A percentile compares a stretch with the other conserved stretches of the same genome.
phyloP scores from a whole-genome alignment of 202 grass and related monocot species.

The Schoenoplectus triqueter region DNA sequence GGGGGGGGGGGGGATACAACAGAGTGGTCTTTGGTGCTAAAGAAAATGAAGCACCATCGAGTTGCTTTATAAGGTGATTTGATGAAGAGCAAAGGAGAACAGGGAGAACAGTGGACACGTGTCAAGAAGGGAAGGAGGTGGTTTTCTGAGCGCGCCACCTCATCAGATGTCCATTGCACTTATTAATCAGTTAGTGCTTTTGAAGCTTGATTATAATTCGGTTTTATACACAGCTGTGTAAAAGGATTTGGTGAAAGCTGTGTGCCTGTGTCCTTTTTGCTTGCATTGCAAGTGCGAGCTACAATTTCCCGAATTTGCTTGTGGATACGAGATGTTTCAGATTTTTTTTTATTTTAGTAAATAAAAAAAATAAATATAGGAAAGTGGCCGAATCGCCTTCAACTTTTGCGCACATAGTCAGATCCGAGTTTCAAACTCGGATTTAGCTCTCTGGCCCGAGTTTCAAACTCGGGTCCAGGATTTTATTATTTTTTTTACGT shows the following conservation, averaged over 20 bases:
- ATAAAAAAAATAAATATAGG: too few relatives aligned
- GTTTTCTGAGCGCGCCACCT: conserved; percentile 33
- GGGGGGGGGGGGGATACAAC: neutral
- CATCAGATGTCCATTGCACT: conserved; percentile 2
- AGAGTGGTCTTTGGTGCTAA: conserved; percentile 13
- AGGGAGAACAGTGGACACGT: conserved; percentile 3
- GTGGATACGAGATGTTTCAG: neutral
- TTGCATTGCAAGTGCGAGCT: conserved; percentile 40
- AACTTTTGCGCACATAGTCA: too few relatives aligned
- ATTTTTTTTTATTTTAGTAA: too few relatives aligned
- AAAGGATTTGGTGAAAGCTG: conserved; percentile 11
- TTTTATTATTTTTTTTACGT: too few relatives aligned
- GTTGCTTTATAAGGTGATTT: conserved; percentile 34
- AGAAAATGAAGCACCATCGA: conserved; percentile 32
- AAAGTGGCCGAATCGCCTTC: too few relatives aligned
- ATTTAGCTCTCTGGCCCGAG: too few relatives aligned
- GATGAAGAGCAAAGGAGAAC: neutral
- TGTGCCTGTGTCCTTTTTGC: conserved; percentile 12
- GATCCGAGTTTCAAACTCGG: too few relatives aligned
- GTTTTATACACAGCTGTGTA: neutral
- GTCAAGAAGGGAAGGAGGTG: neutral
- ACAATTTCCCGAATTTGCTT: conserved; percentile 33
- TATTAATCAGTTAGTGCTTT: neutral
- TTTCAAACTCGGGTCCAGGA: too few relatives aligned
- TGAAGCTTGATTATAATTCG: neutral